Conservation (phyloP, 768 basidiomycete species). For the Suillus plorans region DNA sequence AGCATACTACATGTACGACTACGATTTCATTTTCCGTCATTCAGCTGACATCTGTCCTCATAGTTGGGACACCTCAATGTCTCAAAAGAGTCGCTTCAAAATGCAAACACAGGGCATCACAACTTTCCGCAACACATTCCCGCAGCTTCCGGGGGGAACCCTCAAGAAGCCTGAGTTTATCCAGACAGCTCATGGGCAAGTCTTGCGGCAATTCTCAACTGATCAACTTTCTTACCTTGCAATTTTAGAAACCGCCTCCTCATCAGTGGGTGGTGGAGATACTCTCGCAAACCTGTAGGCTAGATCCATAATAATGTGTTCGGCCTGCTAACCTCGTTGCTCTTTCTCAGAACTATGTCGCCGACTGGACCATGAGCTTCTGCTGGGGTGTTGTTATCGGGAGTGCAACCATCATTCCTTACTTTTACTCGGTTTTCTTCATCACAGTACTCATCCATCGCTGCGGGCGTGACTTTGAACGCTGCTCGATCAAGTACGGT, state of each 20-base stretch:
- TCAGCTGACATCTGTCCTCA: slow-evolving; percentile 5
- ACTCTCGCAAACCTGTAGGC: slow-evolving; percentile 87
- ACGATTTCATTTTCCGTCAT: slow-evolving; percentile 1
- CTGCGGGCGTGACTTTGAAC: slow-evolving; percentile 91
- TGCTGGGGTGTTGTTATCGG: slow-evolving; percentile 84
- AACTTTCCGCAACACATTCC: slow-evolving; percentile 88
- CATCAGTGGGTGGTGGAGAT: slow-evolving; percentile 92
- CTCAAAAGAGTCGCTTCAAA: slow-evolving; percentile 96
- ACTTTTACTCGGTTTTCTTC: slow-evolving; percentile 98
- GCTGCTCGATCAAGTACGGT: slow-evolving; percentile 90
- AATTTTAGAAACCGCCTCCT: slow-evolving; percentile 77
- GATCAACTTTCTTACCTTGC: slow-evolving; percentile 6
- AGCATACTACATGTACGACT: slow-evolving; percentile 76
- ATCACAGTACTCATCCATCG: slow-evolving; percentile 90
- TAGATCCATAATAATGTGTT: neutral
- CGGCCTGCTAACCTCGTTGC: slow-evolving; percentile 3
- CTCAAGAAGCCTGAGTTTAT: slow-evolving; percentile 88
- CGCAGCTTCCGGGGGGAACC: slow-evolving; percentile 81
- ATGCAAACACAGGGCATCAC: slow-evolving; percentile 93
- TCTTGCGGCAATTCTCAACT: neutral
- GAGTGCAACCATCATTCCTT: slow-evolving; percentile 78
- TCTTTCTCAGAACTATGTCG: slow-evolving; percentile 77
- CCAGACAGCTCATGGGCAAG: slow-evolving; percentile 89
- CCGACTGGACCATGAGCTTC: slow-evolving; percentile 86
- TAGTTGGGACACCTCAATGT: slow-evolving; percentile 93